Evolutionary conservation across 768 basidiomycete species (phyloP).

Genomic region (Boletus reticulatus): DNA sequence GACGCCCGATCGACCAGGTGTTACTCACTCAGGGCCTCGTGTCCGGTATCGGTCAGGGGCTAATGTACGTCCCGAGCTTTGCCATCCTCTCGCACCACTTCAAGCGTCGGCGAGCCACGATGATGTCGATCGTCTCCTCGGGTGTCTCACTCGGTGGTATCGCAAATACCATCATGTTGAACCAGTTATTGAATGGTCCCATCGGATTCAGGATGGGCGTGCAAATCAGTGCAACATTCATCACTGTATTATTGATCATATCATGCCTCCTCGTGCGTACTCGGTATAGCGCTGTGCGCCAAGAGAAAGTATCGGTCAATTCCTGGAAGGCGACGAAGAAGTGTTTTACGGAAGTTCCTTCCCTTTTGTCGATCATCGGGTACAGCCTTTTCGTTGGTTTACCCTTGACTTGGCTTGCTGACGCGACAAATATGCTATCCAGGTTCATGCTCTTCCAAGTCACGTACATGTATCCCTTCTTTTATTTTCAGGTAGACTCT

Average conservation of each 20-base stretch:
- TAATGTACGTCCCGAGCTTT: constrained; percentile 44
- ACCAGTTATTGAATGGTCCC: constrained; percentile 39
- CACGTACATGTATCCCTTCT: constrained; percentile 49
- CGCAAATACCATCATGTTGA: constrained; percentile 60
- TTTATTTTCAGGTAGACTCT: constrained; percentile 58
- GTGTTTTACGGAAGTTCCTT: constrained; percentile 24
- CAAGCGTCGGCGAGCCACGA: constrained; percentile 36
- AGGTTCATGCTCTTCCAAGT: constrained; percentile 32
- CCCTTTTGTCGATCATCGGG: constrained; percentile 27
- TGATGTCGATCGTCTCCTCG: constrained; percentile 45
- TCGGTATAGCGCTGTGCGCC: constrained; percentile 17
- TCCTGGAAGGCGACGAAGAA: constrained; percentile 20
- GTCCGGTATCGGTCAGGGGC: constrained; percentile 40
- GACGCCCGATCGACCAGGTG: constrained; percentile 21
- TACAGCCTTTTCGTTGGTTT: not conserved
- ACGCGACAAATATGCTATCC: not conserved
- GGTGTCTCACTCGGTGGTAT: constrained; percentile 54
- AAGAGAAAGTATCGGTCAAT: not conserved
- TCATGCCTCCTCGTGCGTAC: constrained; percentile 39
- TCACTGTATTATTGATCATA: constrained; percentile 35
- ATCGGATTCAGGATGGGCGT: constrained; percentile 45
- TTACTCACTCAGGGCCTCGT: constrained; percentile 47
- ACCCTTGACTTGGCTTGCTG: not conserved
- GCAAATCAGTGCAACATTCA: constrained; percentile 39
- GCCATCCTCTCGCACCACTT: constrained; percentile 47